A percentile compares a stretch with the other conserved stretches of the same genome.
Evolutionary conservation across 495 filamentous ascomycete genomes (phyloP).

Genomic region (Tuber umbilicatum): DNA sequence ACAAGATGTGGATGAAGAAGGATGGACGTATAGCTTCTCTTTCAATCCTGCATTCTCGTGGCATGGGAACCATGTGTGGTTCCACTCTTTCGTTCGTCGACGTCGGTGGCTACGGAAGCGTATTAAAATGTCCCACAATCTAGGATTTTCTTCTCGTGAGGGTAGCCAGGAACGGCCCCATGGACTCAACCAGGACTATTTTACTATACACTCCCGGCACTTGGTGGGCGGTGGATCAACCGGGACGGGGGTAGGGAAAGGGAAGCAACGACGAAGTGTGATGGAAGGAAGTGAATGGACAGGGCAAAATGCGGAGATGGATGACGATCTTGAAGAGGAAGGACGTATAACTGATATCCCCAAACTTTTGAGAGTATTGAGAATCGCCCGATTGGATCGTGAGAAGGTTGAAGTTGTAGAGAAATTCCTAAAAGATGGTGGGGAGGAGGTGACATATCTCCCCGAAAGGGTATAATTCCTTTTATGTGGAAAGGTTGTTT

Average conservation of each 20-base stretch:
- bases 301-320: conserved; percentile 26
- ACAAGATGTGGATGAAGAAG: conserved; percentile 79
- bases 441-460: conserved; percentile 73
- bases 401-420: conserved; percentile 78
- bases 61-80: conserved; percentile 89
- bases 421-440: conserved; percentile 70
- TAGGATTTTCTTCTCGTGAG: conserved; percentile 30
- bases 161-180: conserved; percentile 44
- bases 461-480: conserved; percentile 50
- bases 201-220: conserved; percentile 59
- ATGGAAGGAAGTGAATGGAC: conserved; percentile 30
- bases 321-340: conserved; percentile 35
- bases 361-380: conserved; percentile 58
- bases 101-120: conserved; percentile 82
- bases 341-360: conserved; percentile 62
- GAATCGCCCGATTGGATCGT: conserved; percentile 68
- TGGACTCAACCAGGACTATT: conserved; percentile 75
- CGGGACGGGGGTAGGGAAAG: conserved; percentile 12
- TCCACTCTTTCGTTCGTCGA: conserved; percentile 82
- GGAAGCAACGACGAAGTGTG: conserved; percentile 27
- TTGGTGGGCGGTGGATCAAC: conserved; percentile 9
- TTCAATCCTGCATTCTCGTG: conserved; percentile 71
- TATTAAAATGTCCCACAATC: conserved; percentile 53
- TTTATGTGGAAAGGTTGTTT: background rate
- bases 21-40: conserved; percentile 90